These are phyloP conservation scores for Grifola frondosa DNA, from an alignment of 1,284 basidiomycete species.

Conservation along the genomic window DNA sequence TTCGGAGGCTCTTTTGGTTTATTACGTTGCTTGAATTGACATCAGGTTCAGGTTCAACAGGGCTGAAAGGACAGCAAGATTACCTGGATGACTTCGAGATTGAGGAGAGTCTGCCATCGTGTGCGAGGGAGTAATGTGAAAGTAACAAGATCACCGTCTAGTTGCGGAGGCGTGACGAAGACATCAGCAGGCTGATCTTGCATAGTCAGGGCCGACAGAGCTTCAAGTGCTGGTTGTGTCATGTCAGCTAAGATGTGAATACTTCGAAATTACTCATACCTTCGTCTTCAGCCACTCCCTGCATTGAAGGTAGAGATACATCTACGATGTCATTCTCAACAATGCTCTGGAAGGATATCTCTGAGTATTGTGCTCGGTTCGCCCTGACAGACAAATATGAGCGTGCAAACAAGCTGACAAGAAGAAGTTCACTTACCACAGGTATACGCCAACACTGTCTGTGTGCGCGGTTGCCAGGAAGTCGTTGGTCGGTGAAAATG, in stretches of 20 bases:
- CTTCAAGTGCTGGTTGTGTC: slow-evolving; percentile 70
- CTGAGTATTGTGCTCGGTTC: slow-evolving; percentile 91
- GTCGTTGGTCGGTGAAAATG: slow-evolving; percentile 94
- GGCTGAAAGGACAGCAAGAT: slow-evolving; percentile 1
- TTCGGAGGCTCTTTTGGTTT: slow-evolving; percentile 96
- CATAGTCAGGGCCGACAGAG: slow-evolving; percentile 52
- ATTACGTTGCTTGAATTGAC: slow-evolving; percentile 73
- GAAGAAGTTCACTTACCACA: slow-evolving; percentile 73
- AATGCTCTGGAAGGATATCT: slow-evolving; percentile 75
- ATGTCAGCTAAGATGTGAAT: background rate
- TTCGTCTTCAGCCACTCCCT: slow-evolving; percentile 75
- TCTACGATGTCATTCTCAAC: slow-evolving; percentile 73
- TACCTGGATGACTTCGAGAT: slow-evolving; percentile 93
- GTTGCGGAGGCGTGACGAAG: slow-evolving; percentile 82
- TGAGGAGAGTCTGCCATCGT: slow-evolving; percentile 94
- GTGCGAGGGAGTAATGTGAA: slow-evolving; percentile 90
- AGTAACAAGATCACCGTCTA: slow-evolving; percentile 86
- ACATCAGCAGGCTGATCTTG: slow-evolving; percentile 63
- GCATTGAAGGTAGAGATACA: slow-evolving; percentile 79
- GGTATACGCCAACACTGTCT: slow-evolving; percentile 90
- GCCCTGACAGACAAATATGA: slow-evolving; percentile 53
- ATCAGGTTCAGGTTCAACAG: slow-evolving; percentile 4
- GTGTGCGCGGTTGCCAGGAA: slow-evolving; percentile 96
- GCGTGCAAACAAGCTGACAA: background rate
- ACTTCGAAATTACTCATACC: slow-evolving; percentile 37